These are phyloP conservation scores for Colletotrichum sp. DNA, from an alignment of 2,329 filamentous ascomycete genomes.

Conservation along the genomic window DNA sequence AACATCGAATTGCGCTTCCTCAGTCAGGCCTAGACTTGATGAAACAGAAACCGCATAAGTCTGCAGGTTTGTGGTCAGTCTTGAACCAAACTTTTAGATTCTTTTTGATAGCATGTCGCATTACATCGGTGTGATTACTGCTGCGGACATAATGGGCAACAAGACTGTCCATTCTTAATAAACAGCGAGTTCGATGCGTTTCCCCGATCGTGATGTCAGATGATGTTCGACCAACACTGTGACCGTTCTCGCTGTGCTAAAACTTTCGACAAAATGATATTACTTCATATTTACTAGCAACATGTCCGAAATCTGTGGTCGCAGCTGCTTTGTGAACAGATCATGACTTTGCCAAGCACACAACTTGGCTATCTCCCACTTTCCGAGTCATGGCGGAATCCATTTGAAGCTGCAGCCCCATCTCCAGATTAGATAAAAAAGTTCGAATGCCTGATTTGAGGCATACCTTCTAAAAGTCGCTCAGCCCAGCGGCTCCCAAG, in stretches of 20 bases:
- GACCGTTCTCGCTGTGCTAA: rapidly evolving
- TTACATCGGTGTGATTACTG: no score
- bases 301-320: rapidly evolving
- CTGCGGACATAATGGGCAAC: no score
- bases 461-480: background rate
- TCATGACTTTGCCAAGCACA: background rate
- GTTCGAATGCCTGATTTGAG: background rate
- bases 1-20: background rate
- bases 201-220: no score
- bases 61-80: no score
- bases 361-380: no score
- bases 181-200: no score
- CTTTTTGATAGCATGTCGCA: no score
- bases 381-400: background rate
- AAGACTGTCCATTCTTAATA: no score
- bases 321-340: rapidly evolving
- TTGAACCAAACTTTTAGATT: no score
- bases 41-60: no score
- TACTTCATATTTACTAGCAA: rapidly evolving
- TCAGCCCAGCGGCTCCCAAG: background rate
- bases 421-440: background rate
- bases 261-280: no score
- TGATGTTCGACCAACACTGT: no score
- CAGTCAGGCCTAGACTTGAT: background rate
- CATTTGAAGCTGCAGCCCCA: background rate